phyloP scores from a whole-genome alignment of 345 rosid genomes.

The Capsella bursapastoris region DNA sequence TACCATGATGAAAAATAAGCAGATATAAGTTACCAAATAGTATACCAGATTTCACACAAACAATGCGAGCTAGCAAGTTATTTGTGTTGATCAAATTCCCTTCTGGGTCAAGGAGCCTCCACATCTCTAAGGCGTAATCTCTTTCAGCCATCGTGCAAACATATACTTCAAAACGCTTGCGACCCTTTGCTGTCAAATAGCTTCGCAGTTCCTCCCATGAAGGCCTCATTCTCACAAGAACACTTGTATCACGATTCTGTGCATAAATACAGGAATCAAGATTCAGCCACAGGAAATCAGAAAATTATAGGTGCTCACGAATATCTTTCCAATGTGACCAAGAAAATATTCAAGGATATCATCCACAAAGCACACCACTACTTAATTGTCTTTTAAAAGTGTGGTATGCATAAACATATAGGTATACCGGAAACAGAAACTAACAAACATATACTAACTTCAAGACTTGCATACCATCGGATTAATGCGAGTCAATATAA shows the following conservation, averaged over 20 bases:
- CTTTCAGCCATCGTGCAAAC: conserved; percentile 99
- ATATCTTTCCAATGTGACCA: background rate
- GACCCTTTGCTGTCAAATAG: conserved; percentile 94
- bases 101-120: conserved; percentile 99
- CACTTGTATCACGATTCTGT: conserved; percentile 98
- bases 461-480: conserved; percentile 67
- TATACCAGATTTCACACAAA: conserved; percentile 92
- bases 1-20: conserved; percentile 26
- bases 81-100: conserved; percentile 80
- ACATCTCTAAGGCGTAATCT: conserved; percentile 99
- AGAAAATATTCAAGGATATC: background rate
- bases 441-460: conserved; percentile 13
- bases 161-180: conserved; percentile 99
- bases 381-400: background rate
- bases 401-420: conserved; percentile 17
- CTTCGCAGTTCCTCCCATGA: conserved; percentile 96
- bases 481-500: conserved; percentile 94
- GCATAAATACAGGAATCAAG: background rate
- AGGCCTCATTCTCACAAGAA: conserved; percentile 98
- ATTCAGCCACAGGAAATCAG: conserved; percentile 4
- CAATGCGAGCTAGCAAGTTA: conserved; percentile 81
- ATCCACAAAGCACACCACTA: background rate
- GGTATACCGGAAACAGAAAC: conserved; percentile 2
- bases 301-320: conserved; percentile 20
- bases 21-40: background rate